Percentiles rank a stretch among this genome's conserved stretches.
These are phyloP conservation scores for Claviceps cyperi DNA, from an alignment of 2,329 filamentous ascomycete genomes.

Conservation along the genomic window DNA sequence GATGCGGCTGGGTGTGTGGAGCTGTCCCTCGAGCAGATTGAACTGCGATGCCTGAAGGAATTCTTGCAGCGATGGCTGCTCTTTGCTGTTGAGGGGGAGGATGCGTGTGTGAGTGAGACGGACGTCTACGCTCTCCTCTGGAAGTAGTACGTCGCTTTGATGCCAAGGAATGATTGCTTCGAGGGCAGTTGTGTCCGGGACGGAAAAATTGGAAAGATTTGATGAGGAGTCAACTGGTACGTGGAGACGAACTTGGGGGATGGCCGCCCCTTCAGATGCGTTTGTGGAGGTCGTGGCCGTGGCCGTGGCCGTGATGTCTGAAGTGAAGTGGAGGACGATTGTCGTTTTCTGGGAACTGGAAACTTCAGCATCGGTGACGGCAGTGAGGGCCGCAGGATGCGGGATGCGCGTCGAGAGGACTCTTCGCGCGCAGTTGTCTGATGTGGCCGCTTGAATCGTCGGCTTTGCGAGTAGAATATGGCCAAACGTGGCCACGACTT, in stretches of 20 bases:
- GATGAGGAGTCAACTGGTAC: slow-evolving; percentile 17
- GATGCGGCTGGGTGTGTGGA: slow-evolving; percentile 23
- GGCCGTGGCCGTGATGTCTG: slow-evolving; percentile 11
- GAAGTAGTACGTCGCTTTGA: slow-evolving; percentile 31
- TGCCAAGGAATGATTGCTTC: slow-evolving; percentile 15
- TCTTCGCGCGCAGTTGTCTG: slow-evolving; percentile 11
- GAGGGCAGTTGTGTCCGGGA: slow-evolving; percentile 18
- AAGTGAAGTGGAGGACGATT: slow-evolving; percentile 33
- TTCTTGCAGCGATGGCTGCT: slow-evolving; percentile 21
- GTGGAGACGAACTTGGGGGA: slow-evolving; percentile 14
- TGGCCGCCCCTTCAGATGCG: neutral
- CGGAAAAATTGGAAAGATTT: slow-evolving; percentile 14
- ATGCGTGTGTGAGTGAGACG: slow-evolving; percentile 26
- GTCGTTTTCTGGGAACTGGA: slow-evolving; percentile 13
- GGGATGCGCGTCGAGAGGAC: slow-evolving; percentile 32
- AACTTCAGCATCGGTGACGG: slow-evolving; percentile 19
- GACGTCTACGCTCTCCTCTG: slow-evolving; percentile 31
- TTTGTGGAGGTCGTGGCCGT: neutral
- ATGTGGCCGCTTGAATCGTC: slow-evolving; percentile 1
- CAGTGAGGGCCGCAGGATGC: slow-evolving; percentile 29
- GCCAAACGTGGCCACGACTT: slow-evolving; percentile 32
- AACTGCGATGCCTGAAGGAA: slow-evolving; percentile 33
- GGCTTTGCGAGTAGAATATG: slow-evolving; percentile 29
- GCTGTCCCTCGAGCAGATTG: slow-evolving; percentile 25
- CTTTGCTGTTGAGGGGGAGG: slow-evolving; percentile 23